phyloP scores from a whole-genome alignment of 352 stramenopile genomes.

The Phytophthora fragariae region DNA sequence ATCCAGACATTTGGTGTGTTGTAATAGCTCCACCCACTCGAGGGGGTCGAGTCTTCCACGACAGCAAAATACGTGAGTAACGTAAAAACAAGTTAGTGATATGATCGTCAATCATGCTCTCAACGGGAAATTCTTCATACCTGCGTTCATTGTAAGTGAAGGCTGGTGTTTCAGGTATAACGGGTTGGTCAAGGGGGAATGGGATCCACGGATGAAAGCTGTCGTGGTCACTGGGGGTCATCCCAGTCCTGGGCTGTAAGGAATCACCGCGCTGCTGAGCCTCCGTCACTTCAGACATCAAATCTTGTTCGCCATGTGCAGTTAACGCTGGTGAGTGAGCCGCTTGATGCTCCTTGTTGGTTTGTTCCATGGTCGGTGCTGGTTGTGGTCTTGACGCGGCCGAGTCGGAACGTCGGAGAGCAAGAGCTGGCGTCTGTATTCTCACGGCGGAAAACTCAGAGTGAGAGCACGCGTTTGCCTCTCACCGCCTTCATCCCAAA shows the following conservation, averaged over 20 bases:
- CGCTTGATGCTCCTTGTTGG: neutral
- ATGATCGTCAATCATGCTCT: neutral
- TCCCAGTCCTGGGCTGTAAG: slow-evolving; percentile 30
- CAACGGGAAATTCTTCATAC: slow-evolving; percentile 17
- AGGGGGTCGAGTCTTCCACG: slow-evolving; percentile 32
- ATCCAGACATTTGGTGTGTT: slow-evolving; percentile 47
- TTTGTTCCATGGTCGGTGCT: slow-evolving; percentile 21
- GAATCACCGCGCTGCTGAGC: slow-evolving; percentile 18
- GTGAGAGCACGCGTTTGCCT: slow-evolving; percentile 29
- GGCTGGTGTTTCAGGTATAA: slow-evolving; percentile 22
- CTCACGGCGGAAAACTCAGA: slow-evolving; percentile 36
- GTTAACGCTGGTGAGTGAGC: slow-evolving; percentile 1
- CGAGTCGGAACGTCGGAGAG: neutral
- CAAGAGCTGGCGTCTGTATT: slow-evolving; percentile 24
- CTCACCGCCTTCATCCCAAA: slow-evolving; percentile 18
- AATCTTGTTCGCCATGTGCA: slow-evolving; percentile 14
- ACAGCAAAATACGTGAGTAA: neutral
- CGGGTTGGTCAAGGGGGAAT: slow-evolving; percentile 21
- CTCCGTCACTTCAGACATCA: slow-evolving; percentile 13
- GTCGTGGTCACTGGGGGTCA: slow-evolving; percentile 35
- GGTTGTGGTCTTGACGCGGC: neutral
- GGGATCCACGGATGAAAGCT: slow-evolving; percentile 27
- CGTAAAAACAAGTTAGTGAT: neutral
- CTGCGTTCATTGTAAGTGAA: slow-evolving; percentile 26
- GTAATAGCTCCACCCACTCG: slow-evolving; percentile 73